phyloP scores from a whole-genome alignment of 1,139 yeast genomes.

The Debaryomyces singareniensis region DNA sequence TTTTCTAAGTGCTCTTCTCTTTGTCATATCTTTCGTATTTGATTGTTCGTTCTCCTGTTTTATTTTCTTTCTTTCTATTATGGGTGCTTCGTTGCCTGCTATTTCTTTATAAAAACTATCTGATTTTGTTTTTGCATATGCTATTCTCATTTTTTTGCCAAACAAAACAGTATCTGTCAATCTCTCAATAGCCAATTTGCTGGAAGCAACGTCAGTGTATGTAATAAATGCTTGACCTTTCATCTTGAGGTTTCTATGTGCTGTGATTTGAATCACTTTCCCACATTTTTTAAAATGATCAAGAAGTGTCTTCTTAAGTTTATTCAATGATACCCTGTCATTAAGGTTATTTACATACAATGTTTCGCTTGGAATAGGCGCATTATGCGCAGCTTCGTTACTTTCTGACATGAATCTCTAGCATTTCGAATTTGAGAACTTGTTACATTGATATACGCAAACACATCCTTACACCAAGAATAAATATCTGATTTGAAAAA shows the following conservation, averaged over 20 bases:
- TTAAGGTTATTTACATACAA: conserved; percentile 65
- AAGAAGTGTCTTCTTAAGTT: conserved; percentile 40
- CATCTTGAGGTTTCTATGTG: conserved; percentile 57
- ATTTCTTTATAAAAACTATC: conserved; percentile 24
- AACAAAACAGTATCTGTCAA: conserved; percentile 42
- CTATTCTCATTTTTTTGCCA: conserved; percentile 47
- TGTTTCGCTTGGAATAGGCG: conserved; percentile 21
- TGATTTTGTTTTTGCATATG: conserved; percentile 40
- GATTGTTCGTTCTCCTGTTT: conserved; percentile 7
- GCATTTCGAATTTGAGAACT: too few relatives aligned
- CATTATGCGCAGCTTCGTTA: neutral
- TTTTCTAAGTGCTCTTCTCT: conserved; percentile 12
- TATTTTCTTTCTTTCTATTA: conserved; percentile 10
- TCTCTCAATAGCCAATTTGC: conserved; percentile 42
- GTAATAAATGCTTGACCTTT: conserved; percentile 88
- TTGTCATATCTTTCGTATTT: conserved; percentile 7
- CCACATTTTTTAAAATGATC: conserved; percentile 43
- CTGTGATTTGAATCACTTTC: conserved; percentile 45
- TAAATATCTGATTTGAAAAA: too few relatives aligned
- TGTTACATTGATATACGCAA: too few relatives aligned
- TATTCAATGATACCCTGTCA: conserved; percentile 55
- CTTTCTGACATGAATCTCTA: too few relatives aligned
- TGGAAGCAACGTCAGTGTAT: conserved; percentile 37
- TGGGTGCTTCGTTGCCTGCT: conserved; percentile 10
- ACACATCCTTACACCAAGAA: too few relatives aligned